Conservation (phyloP, 495 filamentous ascomycete genomes). For the Viridothelium virens region DNA sequence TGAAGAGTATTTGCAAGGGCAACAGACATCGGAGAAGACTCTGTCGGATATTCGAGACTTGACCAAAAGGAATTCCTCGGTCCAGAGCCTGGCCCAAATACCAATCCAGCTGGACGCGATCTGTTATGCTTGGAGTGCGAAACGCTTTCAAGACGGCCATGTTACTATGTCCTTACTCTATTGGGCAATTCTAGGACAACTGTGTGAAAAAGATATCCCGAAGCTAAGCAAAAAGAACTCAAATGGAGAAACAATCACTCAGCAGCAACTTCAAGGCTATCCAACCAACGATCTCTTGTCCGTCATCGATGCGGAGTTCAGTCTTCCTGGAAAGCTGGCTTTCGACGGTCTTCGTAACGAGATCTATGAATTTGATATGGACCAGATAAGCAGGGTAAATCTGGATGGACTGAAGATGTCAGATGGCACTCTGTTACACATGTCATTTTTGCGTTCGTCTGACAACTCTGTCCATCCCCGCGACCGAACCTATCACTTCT, state of each 20-base stretch:
- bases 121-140: conserved; percentile 10
- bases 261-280: neutral
- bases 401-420: too few relatives aligned
- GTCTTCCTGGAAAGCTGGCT: too few relatives aligned
- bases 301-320: too few relatives aligned
- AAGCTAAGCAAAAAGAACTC: conserved; percentile 2
- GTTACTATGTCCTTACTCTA: conserved; percentile 13
- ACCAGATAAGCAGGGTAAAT: too few relatives aligned
- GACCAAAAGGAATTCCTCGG: conserved; percentile 30
- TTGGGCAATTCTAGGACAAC: conserved; percentile 9
- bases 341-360: too few relatives aligned
- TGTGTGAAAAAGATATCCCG: conserved; percentile 14
- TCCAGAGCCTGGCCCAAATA: conserved; percentile 39
- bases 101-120: conserved; percentile 24
- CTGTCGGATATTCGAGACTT: conserved; percentile 31
- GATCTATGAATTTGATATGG: too few relatives aligned
- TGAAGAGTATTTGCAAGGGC: conserved; percentile 23
- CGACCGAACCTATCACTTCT: conserved; percentile 11
- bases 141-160: neutral
- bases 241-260: too few relatives aligned
- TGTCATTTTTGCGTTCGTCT: too few relatives aligned
- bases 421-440: too few relatives aligned
- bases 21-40: conserved; percentile 3
- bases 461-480: too few relatives aligned
- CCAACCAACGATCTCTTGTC: neutral